Base-by-base conservation (phyloP, 805 yeast genomes). In the Starmerella potacharoeniae region DNA sequence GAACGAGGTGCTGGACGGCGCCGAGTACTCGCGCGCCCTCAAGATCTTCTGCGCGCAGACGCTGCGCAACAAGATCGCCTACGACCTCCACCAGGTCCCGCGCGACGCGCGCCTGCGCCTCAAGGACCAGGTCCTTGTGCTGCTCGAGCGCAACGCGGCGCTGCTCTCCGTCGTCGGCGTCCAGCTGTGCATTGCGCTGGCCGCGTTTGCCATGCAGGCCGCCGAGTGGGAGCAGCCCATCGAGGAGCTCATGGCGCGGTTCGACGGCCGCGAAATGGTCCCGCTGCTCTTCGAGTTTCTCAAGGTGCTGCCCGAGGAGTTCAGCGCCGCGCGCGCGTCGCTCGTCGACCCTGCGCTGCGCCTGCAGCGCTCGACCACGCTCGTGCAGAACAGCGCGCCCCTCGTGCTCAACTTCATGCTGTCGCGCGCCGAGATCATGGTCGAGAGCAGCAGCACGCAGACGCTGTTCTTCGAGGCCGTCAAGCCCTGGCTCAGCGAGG, bases 31-130 rank as follows among this genome's bases (percentile, higher is more conserved):
- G 4, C 60, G 80, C 45, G 86, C 84, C 65, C 71, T 84, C 51
- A 82, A 81, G 63, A 74, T 93, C 64, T 93, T 95, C 72, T 84
- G 91, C 14, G 84, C 97, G 0, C 98, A 95, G 68, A 93, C 98
- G 0, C 71, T 93, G 58, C 75, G 96, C 58, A 82, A 90, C 45
- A 90, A 83, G 63, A 78, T 88, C 51, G 84, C 86, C 11, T 90
- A 86, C 68, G 97, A 93, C 69, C 73, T 91, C 60, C 73, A 77
- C 52, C 97, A 93, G 69, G 70, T 93, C 5, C 86, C 88, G 0
- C 73, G 69, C 29, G 77, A 75, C 5, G 73, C 80, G n/a, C 69
- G 81, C 51, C 62, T 70, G 16, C 77, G 76, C n/a, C 75, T 93
- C 56, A 86, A 88, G 65, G 78, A 80, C 54, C 79, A 89, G 1